These are phyloP conservation scores for Clitocybe nebularis DNA, from an alignment of 1,284 basidiomycete genomes.

Conservation along the genomic window DNA sequence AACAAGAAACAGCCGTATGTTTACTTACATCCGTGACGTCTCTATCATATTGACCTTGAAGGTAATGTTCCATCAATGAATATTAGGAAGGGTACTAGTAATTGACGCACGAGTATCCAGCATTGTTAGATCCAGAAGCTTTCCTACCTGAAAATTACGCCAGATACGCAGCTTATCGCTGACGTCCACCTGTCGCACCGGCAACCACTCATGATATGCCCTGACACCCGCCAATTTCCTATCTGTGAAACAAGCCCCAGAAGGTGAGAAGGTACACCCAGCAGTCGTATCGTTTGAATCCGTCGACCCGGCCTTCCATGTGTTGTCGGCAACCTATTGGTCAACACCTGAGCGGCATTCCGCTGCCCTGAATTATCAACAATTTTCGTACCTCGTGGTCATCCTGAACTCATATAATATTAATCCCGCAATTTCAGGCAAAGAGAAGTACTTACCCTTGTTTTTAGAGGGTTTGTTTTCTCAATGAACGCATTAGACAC, in stretches of 20 bases:
- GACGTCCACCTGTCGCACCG: conserved; percentile 59
- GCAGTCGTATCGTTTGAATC: conserved; percentile 56
- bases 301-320: conserved; percentile 63
- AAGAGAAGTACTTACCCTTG: conserved; percentile 9
- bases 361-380: background rate
- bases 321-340: conserved; percentile 60
- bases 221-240: conserved; percentile 58
- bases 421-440: background rate
- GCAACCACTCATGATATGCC: conserved; percentile 72
- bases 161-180: conserved; percentile 64
- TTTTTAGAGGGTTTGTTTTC: too few species aligned
- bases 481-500: background rate
- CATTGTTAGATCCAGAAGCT: conserved; percentile 56
- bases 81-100: too few species aligned
- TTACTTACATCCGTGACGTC: conserved; percentile 53
- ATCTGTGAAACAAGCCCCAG: conserved; percentile 59
- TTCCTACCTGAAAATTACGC: conserved; percentile 64
- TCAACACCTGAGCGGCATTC: background rate
- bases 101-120: conserved; percentile 62
- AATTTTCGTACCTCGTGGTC: conserved; percentile 47
- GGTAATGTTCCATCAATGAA: too few species aligned
- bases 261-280: conserved; percentile 54
- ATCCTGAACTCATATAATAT: conserved; percentile 34
- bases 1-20: background rate
- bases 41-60: conserved; percentile 64